These are phyloP conservation scores for Hawksworthiomyces lignivorus DNA, from an alignment of 2,329 filamentous ascomycete genomes.

Conservation along the genomic window DNA sequence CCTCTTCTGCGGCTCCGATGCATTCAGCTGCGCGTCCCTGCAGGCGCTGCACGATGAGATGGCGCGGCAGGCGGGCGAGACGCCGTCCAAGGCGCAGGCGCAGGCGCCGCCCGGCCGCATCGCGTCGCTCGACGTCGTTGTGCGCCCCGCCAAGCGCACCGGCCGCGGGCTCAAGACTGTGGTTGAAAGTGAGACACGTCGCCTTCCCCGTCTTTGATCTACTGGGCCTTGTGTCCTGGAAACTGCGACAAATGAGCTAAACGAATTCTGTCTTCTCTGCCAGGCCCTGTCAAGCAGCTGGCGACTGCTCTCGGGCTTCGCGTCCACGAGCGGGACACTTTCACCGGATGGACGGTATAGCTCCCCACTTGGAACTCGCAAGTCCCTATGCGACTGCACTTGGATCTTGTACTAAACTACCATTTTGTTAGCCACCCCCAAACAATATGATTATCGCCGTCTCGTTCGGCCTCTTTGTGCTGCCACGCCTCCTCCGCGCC, in stretches of 20 bases:
- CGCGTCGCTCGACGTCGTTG: conserved; percentile 76
- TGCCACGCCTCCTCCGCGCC: conserved; percentile 59
- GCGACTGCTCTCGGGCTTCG: conserved; percentile 57
- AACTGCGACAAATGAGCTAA: too few species aligned
- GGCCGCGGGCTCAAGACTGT: conserved; percentile 66
- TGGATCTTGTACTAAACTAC: too few species aligned
- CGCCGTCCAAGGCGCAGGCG: not conserved
- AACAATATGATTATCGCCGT: conserved; percentile 85
- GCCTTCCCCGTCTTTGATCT: too few species aligned
- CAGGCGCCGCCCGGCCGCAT: conserved; percentile 46
- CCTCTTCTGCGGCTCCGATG: conserved; percentile 89
- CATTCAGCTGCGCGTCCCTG: conserved; percentile 76
- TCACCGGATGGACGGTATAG: conserved; percentile 58
- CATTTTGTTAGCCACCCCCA: too few species aligned
- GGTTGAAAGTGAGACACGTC: conserved; percentile 47
- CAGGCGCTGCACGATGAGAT: conserved; percentile 56
- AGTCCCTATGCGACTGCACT: too few species aligned
- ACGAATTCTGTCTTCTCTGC: not conserved
- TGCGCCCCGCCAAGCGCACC: conserved; percentile 67
- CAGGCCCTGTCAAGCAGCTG: conserved; percentile 58
- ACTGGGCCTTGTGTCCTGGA: too few species aligned
- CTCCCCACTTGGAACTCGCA: too few species aligned
- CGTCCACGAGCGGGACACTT: conserved; percentile 71
- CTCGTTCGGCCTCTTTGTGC: conserved; percentile 88
- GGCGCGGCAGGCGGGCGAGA: conserved; percentile 1